Base-by-base conservation (phyloP, 306 rosid species). In the Prunus davidiana region DNA sequence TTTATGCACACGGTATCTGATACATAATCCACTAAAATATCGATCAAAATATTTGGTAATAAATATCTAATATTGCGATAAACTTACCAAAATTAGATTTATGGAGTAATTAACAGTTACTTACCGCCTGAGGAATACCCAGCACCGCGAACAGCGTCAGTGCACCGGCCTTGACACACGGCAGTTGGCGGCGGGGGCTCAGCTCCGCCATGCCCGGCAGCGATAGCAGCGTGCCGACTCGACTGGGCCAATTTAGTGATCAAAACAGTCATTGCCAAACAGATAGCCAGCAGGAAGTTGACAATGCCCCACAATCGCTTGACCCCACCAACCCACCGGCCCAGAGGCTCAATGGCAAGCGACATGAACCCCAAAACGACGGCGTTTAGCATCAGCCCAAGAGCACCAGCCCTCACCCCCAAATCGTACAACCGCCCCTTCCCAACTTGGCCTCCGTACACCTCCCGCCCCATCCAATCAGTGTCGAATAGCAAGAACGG, bases 401-500 rank as follows among this genome's bases (percentile, higher is more conserved):
- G 77, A 0, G 98, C 84, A 2, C 98, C 96, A 0, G 86, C 89
- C 18, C 81, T 91, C 10, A 95, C 98, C 0, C 98, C 98, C 1
- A 0, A 46, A 56, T 85, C 87, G 54, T 95, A 95, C 18, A 76
- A 60, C 68, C 3, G 34, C 1, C 88, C 89, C 60, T 79, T 41
- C 2, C 87, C 87, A 0, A 83, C 92, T n/a, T 56, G 69, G 4
- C 98, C 98, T 0, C 98, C 98, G 34, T 82, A 95, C 32, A 95
- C 97, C 77, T 95, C 98, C 10, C 14, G 49, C 2, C 98, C 98
- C 98, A 90, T 95, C 98, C 98, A 95, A 62, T 95, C 98, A 0
- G 98, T 95, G 79, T 95, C 97, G 70, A 84, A 95, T 34, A 95
- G 64, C 71, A 95, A 22, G 83, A 95, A 95, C 0, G 97, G 97